Evolutionary conservation across 1,139 yeast species (phyloP), one percentile per base, ranked within the genome.

Genomic region (Saccharomycopsis crataegensis): DNA sequence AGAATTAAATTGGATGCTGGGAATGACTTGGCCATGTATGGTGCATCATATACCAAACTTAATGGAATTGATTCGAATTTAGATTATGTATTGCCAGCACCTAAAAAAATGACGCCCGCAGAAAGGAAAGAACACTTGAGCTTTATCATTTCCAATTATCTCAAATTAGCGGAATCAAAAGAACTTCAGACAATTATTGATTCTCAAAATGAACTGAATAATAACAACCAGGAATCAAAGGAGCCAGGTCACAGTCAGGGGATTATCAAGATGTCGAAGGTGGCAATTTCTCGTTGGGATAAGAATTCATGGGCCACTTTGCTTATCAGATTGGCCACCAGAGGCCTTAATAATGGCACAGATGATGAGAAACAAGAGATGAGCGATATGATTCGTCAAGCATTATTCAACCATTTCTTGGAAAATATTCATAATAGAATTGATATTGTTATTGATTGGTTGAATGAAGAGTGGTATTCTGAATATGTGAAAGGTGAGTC

Each of bases 401-500:
- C 89, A 12, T 71, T 94, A 8, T 83, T 86, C 59, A 82, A 81
- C 43, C 86, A 84, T 65, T 84, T 89, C 56, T 74, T 89, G 62
- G 83, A 78, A 17, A 87, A 86, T 62, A 84, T 91, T 60, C 84
- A 86, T 57, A 75, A 74, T 11, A 73, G 93, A 44, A 76, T 91
- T 14, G 96, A 88, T 58, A 70, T 85, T 43, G 81, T 88, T n/a
- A 81, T 91, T 42, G 90, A 86, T 58, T 94, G 99, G 99, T 72
- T 94, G 53, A 91, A 87, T 62, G 99, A 93, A 67, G 99, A 94
- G 67, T 94, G 97, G 96, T 91, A 82, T 66, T 77, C 82, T 48
- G 95, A 86, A 60, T 70, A 70, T 59, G 80, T 79, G 1, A 70
- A 69, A 34, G 57, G 59, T 16, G 60, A 60, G 28, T 52, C 59